Conservation (phyloP, 2,329 filamentous ascomycete genomes). For the Sporothrix inflata region DNA sequence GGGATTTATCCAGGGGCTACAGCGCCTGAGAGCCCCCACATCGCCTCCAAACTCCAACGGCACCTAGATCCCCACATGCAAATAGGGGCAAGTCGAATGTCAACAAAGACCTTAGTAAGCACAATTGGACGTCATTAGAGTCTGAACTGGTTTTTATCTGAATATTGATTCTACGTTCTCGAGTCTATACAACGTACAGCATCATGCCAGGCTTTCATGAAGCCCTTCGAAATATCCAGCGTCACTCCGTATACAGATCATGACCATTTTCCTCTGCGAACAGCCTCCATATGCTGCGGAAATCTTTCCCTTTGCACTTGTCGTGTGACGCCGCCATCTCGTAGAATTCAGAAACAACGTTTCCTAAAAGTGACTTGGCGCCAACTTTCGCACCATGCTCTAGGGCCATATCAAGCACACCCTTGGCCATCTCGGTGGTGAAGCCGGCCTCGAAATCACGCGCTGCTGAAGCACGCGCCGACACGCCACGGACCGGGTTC, state of each 20-base stretch:
- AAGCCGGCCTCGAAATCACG: constrained; percentile 8
- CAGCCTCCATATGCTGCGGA: constrained; percentile 9
- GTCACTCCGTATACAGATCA: neutral
- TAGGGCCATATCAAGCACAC: constrained; percentile 1
- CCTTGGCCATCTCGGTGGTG: constrained; percentile 10
- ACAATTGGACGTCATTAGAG: too few relatives aligned
- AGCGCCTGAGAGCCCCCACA: neutral
- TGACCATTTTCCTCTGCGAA: constrained; percentile 1
- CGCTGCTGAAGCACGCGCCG: neutral
- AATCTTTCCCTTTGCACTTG: constrained; percentile 6
- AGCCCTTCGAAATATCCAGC: too few relatives aligned
- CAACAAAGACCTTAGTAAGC: neutral
- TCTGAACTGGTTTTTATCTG: too few relatives aligned
- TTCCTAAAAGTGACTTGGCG: neutral
- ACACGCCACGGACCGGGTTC: constrained; percentile 2
- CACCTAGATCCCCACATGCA: neutral
- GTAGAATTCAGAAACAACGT: neutral
- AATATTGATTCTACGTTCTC: neutral
- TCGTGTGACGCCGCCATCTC: neutral
- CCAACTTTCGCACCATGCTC: neutral
- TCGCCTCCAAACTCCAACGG: neutral
- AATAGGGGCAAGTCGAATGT: constrained; percentile 4
- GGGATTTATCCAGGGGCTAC: neutral
- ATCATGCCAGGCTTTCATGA: too few relatives aligned
- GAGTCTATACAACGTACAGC: neutral